Base-by-base conservation (phyloP, 2,329 filamentous ascomycete genomes). In the Colletotrichum spinosum region DNA sequence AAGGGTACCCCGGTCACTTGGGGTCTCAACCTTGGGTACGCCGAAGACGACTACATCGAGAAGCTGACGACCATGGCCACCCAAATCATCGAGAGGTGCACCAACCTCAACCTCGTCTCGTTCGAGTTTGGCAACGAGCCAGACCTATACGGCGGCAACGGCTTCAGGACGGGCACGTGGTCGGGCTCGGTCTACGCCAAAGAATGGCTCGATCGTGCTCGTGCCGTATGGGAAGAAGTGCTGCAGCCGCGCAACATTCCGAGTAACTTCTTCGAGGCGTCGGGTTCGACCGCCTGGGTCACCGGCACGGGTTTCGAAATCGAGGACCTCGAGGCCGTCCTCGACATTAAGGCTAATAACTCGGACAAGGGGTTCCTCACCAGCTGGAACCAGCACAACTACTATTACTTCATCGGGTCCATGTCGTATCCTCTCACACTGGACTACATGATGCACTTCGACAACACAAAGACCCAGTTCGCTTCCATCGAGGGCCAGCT, bases 331-430 rank as follows among this genome's bases (percentile, higher is more conserved):
- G 38, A 12, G 15, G 34, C 10, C 6, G 52, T 42, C 1, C 60
- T 65, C 33, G 62, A 62, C 25, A 41, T 52, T 8, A 48, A 49
- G 58, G 52, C 62, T 41, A 62, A 53, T 37, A 44, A 55, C 33
- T 65, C 62, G 2, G 62, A 62, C 39, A 54, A 37, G 11, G 62
- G 62, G n/a, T 65, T 62, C 52, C 9, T 65, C 8, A 39, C 57
- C 13, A 56, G 52, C 10, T 65, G 62, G 62, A 65, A 65, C 37
- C 62, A 65, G 42, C 62, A 65, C 11, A 65, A 65, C 62, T 65
- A 65, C 52, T 65, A 56, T 37, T 65, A 62, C 39, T 65, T 65
- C 17, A 52, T 65, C 37, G 58, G 51, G 2, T 62, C 62, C 10
- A 55, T 65, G 38, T 48, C 62, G 8, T 65, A 62, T 42, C 62